Base-by-base conservation (phyloP, 192 early-diverging fungal genomes). In the Thamnidium elegans region DNA sequence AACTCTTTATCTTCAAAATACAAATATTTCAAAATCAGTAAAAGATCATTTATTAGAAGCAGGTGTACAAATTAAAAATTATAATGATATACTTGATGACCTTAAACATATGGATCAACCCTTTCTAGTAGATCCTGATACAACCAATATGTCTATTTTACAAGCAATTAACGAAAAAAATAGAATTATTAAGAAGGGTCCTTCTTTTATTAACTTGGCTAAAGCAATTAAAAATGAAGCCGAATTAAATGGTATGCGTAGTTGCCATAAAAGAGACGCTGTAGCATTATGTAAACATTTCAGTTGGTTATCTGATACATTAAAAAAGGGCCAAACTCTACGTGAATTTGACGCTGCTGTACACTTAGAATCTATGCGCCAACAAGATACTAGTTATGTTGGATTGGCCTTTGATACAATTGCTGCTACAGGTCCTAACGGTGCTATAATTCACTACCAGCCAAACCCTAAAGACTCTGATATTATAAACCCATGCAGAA, bases 331-430 rank as follows among this genome's bases (percentile, higher is more conserved):
- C 19, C 77, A 82, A 39, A 77, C 79, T 14, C 68, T 96, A n/a
- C 79, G 86, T 48, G 96, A 98, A 77, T 79, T 79, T n/a, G 91
- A 90, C 34, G 96, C 85, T 14, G 92, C 94, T 0, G 85, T 86
- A 67, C 84, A 87, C 52, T 78, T 96, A n/a, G 92, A 92, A 73
- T 62, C 70, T 66, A 81, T 93, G 65, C 82, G 95, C 55, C 58
- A 68, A 63, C 79, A 84, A 62, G 87, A 91, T 61, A 61, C 73
- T 47, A 68, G 87, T 72, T 97, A 92, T 71, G 88, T 94, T 21
- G 96, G 96, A 1, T 86, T 94, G 50, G 90, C 90, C 64, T 98
- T 98, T 67, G 90, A 89, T 69, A 98, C 96, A n/a, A 98, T 98
- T 68, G 94, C 94, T 7, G 85, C 90, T 9, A 92, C 93, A 7